Conservation (phyloP, 1,139 yeast species). For the Groenewaldozyma sp. region DNA sequence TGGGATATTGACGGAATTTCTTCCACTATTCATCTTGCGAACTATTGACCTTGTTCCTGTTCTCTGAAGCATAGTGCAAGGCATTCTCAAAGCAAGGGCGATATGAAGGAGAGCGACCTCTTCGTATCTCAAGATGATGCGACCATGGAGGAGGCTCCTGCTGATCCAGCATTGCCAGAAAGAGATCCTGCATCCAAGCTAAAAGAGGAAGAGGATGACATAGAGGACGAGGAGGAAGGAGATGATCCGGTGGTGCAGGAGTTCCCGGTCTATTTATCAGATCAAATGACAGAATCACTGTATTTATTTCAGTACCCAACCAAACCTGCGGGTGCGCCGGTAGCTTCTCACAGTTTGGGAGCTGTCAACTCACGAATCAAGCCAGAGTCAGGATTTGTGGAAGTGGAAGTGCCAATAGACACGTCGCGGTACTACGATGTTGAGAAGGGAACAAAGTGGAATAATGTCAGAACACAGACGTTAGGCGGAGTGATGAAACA, state of each 20-base stretch:
- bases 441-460: conserved; percentile 55
- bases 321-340: conserved; percentile 44
- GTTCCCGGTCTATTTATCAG: conserved; percentile 52
- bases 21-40: too few relatives aligned
- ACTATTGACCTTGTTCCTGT: too few relatives aligned
- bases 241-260: conserved; percentile 76
- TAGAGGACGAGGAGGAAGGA: conserved; percentile 7
- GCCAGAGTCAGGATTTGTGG: conserved; percentile 49
- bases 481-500: conserved; percentile 44
- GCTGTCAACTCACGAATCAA: conserved; percentile 49
- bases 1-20: too few relatives aligned
- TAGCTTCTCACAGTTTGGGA: conserved; percentile 35
- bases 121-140: conserved; percentile 6
- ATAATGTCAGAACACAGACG: conserved; percentile 48
- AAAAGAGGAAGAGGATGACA: background rate
- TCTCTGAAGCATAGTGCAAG: too few relatives aligned
- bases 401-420: conserved; percentile 63
- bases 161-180: background rate
- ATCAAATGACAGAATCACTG: conserved; percentile 27
- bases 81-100: too few relatives aligned
- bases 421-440: conserved; percentile 56
- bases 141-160: background rate
- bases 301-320: conserved; percentile 66
- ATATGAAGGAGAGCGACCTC: conserved; percentile 2
- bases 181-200: background rate